Evolutionary conservation across 306 rosid genomes (phyloP).

Genomic region (Hylodesmum podocarpum): DNA sequence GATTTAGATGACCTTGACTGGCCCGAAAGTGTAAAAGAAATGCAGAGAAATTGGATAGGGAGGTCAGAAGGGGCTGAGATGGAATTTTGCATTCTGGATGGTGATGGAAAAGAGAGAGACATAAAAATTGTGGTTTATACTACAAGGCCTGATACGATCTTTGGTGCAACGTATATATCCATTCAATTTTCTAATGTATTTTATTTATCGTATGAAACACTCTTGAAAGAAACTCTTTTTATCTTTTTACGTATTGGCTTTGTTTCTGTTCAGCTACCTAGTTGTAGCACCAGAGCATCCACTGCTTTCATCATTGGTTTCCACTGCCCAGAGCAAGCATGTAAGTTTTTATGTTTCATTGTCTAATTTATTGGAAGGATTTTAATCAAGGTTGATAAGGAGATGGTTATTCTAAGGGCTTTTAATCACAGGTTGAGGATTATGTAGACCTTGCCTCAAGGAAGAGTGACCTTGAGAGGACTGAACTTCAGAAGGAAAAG

Average conservation of each 20-base stretch:
- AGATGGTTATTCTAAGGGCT: slow-evolving; percentile 37
- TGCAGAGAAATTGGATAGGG: slow-evolving; percentile 99
- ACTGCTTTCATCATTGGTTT: slow-evolving; percentile 60
- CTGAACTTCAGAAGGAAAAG: slow-evolving; percentile 98
- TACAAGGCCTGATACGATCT: slow-evolving; percentile 95
- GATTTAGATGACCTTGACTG: slow-evolving; percentile 91
- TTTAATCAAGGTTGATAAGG: slow-evolving; percentile 37
- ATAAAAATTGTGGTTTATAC: slow-evolving; percentile 72
- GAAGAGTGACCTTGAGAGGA: slow-evolving; percentile 98
- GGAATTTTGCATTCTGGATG: slow-evolving; percentile 68
- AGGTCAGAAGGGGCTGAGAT: slow-evolving; percentile 97
- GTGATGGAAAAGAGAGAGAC: slow-evolving; percentile 70
- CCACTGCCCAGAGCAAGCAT: slow-evolving; percentile 56
- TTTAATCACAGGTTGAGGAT: slow-evolving; percentile 71
- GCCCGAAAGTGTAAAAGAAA: slow-evolving; percentile 97
- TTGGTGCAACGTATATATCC: slow-evolving; percentile 91
- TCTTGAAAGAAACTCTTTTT: slow-evolving; percentile 17
- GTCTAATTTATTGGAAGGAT: slow-evolving; percentile 31
- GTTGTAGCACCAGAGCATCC: slow-evolving; percentile 94
- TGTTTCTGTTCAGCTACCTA: slow-evolving; percentile 64
- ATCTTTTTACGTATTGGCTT: slow-evolving; percentile 25
- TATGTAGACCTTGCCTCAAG: slow-evolving; percentile 72
- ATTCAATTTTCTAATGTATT: slow-evolving; percentile 34
- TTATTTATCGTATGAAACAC: slow-evolving; percentile 20
- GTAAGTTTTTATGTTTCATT: slow-evolving; percentile 51